Evolutionary conservation across 257 asterid species (phyloP), one percentile per base, ranked within the genome.

Genomic region (Solanum stenotomum): DNA sequence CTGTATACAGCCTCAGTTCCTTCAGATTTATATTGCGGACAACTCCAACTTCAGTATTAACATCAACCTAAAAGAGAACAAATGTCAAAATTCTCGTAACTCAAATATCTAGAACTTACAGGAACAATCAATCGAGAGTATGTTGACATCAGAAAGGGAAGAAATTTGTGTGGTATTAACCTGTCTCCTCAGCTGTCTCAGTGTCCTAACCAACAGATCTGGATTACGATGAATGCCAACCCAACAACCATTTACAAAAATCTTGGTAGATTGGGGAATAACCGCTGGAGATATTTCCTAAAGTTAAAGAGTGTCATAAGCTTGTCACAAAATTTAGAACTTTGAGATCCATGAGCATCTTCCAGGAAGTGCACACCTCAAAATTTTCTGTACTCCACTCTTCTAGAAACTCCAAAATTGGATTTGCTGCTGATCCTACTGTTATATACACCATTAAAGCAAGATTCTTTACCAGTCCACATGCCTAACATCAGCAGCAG

Each of bases 331-430:
- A 49, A 23, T 86, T 29, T 71, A 85, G 59, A 46, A 31, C 22
- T 13, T 76, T 70, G 33, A 52, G 29, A 67, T 67, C 83, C 87
- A 85, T 46, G 49, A 75, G 29, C 74, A 84, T 82, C 70, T 82
- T 82, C 44, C 44, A 82, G 29, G 42, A 29, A 49, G 35, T 68
- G 84, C 86, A 86, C 35, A 97, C 99, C 98, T 96, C 98, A 91
- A 97, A 97, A 90, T 96, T 97, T 92, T 97, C 99, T 23, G 98
- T 97, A 88, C 98, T 98, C 98, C 98, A 97, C 90, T 97, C 98
- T 92, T 97, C 99, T 82, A 97, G 89, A 92, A 97, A 97, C 90
- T 97, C 98, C 89, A 96, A 91, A 90, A 97, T 96, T 75, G 98
- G 99, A 93, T 96, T 94, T 87, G 99, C 98, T n/a, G 99, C 99